These are phyloP conservation scores for Pleurotus giganteus DNA, from an alignment of 768 basidiomycete species.

Conservation along the genomic window DNA sequence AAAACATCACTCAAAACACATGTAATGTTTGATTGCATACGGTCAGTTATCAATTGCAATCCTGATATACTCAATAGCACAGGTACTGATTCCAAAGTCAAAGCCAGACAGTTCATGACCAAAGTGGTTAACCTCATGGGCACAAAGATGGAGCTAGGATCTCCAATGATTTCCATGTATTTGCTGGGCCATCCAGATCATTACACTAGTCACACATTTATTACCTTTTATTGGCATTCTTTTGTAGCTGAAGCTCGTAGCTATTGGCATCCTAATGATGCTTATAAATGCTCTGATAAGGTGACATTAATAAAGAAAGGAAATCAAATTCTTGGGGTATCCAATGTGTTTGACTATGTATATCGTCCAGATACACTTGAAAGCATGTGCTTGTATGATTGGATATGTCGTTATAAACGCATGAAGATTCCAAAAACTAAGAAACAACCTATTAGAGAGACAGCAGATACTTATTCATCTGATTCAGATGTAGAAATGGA, in stretches of 20 bases:
- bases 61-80: conserved; percentile 19
- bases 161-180: conserved; percentile 29
- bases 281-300: conserved; percentile 15
- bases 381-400: conserved; percentile 21
- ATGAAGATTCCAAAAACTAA: too few species aligned
- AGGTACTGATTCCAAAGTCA: conserved; percentile 13
- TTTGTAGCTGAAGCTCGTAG: conserved; percentile 24
- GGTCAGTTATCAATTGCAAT: conserved; percentile 22
- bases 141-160: conserved; percentile 33
- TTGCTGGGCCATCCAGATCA: conserved; percentile 34
- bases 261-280: conserved; percentile 14
- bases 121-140: conserved; percentile 36
- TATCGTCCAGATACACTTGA: conserved; percentile 19
- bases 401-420: conserved; percentile 18
- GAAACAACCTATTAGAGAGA: background rate
- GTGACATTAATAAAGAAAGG: conserved; percentile 18
- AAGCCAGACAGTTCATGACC: conserved; percentile 28
- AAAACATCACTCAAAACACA: conserved; percentile 34
- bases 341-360: conserved; percentile 31
- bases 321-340: conserved; percentile 19
- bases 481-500: background rate
- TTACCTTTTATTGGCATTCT: conserved; percentile 28
- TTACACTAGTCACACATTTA: conserved; percentile 34
- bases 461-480: background rate
- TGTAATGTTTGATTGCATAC: conserved; percentile 31